phyloP scores from a whole-genome alignment of 441 rosid species.

The Geranium incanum region DNA sequence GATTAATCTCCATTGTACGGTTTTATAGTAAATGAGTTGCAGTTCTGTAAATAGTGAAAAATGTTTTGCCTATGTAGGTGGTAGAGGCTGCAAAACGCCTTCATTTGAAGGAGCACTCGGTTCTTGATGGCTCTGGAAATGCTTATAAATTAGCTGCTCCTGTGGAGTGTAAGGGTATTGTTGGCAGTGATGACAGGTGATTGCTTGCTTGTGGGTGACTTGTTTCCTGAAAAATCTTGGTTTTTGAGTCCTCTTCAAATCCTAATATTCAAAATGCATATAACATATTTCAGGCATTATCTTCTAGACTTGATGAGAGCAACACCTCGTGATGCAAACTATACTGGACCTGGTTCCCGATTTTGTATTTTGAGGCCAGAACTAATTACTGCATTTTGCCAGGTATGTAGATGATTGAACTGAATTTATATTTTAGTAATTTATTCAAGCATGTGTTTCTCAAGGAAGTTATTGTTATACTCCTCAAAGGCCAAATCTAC shows the following conservation, averaged over 20 bases:
- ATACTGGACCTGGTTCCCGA: constrained; percentile 79
- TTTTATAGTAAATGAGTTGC: background rate
- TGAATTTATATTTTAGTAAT: constrained; percentile 9
- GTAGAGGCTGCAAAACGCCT: constrained; percentile 91
- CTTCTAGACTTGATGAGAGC: constrained; percentile 99
- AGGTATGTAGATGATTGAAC: constrained; percentile 41
- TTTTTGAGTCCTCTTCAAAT: background rate
- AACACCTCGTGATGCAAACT: constrained; percentile 98
- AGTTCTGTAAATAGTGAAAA: constrained; percentile 2
- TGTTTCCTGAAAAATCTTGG: background rate
- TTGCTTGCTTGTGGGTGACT: constrained; percentile 12
- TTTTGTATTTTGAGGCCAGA: constrained; percentile 97
- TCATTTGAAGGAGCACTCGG: constrained; percentile 90
- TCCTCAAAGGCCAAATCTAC: constrained; percentile 54
- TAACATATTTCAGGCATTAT: constrained; percentile 53
- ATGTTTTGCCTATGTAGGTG: constrained; percentile 39
- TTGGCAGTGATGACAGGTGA: constrained; percentile 97
- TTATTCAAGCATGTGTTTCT: constrained; percentile 18
- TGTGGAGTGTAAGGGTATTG: constrained; percentile 99
- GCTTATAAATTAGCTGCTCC: constrained; percentile 91
- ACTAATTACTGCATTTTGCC: constrained; percentile 82
- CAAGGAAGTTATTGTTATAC: constrained; percentile 16
- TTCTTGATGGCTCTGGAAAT: constrained; percentile 79
- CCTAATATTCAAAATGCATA: background rate
- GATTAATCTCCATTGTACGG: background rate